A percentile compares a stretch with the other conserved stretches of the same genome.
Evolutionary conservation across 306 rosid genomes (phyloP).

Genomic region (Lithocarpus polystachyus): DNA sequence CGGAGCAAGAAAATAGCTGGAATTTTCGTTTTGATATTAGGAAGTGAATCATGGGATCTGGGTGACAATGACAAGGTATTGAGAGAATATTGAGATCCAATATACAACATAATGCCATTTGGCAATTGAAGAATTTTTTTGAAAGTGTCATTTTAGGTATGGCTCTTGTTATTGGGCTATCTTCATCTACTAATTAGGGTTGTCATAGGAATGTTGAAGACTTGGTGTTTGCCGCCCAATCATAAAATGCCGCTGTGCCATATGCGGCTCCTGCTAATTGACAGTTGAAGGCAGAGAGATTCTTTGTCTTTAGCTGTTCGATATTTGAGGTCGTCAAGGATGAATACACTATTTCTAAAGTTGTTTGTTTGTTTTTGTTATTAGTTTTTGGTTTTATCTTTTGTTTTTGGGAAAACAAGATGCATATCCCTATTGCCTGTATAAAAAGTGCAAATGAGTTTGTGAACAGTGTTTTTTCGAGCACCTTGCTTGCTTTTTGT

Average conservation of each 20-base stretch:
- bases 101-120: background rate
- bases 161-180: background rate
- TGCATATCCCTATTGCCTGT: too few species aligned
- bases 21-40: background rate
- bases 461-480: too few species aligned
- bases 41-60: too few species aligned
- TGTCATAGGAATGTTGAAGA: too few species aligned
- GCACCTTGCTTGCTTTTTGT: too few species aligned
- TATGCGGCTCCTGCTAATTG: background rate
- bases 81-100: background rate
- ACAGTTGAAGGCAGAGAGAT: background rate
- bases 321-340: background rate
- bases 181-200: background rate
- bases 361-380: too few species aligned
- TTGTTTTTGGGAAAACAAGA: too few species aligned
- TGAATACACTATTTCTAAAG: too few species aligned
- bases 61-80: too few species aligned
- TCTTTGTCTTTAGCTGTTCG: background rate
- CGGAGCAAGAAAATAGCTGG: background rate
- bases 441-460: too few species aligned
- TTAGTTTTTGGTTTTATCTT: too few species aligned
- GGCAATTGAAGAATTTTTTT: background rate
- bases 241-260: conserved; percentile 2
- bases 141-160: background rate
- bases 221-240: background rate